Conservation (phyloP, 306 rosid genomes). For the Lagenaria siceraria region DNA sequence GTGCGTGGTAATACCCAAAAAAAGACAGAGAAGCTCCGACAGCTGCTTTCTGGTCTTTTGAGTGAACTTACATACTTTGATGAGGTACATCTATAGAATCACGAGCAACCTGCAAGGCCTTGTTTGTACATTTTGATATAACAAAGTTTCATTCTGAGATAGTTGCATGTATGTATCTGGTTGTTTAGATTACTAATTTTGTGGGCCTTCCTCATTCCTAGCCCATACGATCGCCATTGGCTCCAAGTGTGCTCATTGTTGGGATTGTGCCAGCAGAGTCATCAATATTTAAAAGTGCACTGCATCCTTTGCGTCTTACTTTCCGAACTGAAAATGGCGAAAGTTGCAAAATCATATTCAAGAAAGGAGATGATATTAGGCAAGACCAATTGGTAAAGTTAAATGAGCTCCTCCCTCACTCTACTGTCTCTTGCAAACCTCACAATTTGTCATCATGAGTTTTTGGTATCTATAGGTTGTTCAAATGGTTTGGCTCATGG, state of each 20-base stretch:
- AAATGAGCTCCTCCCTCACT: constrained; percentile 14
- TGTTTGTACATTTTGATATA: not conserved
- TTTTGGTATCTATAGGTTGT: constrained; percentile 52
- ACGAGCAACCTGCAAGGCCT: not conserved
- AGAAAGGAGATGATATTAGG: constrained; percentile 94
- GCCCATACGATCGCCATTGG: constrained; percentile 92
- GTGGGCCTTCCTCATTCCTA: constrained; percentile 15
- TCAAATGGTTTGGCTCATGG: constrained; percentile 98
- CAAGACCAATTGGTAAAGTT: constrained; percentile 86
- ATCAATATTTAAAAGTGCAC: constrained; percentile 88
- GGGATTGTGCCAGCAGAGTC: constrained; percentile 90
- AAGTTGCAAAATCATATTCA: constrained; percentile 64
- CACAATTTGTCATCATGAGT: constrained; percentile 10
- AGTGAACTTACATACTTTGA: constrained; percentile 92
- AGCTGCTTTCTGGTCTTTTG: constrained; percentile 88
- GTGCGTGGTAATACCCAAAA: constrained; percentile 92
- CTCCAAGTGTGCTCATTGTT: constrained; percentile 69
- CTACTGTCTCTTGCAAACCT: constrained; percentile 6
- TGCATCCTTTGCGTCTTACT: constrained; percentile 91
- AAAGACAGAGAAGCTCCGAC: constrained; percentile 95
- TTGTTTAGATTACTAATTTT: constrained; percentile 3
- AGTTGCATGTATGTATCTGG: not conserved
- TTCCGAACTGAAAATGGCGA: constrained; percentile 77
- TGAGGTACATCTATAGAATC: constrained; percentile 48
- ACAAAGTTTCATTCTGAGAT: not conserved